Evolutionary conservation across 306 rosid genomes (phyloP).

Genomic region (Glycine soja): DNA sequence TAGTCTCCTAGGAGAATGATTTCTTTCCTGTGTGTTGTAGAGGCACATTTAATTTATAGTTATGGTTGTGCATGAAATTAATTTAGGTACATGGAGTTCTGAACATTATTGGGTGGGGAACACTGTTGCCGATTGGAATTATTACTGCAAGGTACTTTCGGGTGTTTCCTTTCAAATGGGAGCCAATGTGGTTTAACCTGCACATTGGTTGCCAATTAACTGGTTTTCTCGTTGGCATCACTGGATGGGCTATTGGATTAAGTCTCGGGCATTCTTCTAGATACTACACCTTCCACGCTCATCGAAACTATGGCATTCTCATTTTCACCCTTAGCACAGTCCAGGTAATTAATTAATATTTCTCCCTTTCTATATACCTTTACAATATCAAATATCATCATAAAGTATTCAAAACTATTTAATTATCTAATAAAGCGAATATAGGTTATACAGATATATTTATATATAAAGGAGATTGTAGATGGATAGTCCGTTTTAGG

Average conservation of each 20-base stretch:
- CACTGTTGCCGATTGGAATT: conserved; percentile 70
- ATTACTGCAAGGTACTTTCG: conserved; percentile 70
- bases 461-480: no score
- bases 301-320: conserved; percentile 61
- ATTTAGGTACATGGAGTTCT: conserved; percentile 79
- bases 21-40: no score
- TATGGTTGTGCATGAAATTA: not conserved
- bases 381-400: no score
- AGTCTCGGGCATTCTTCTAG: conserved; percentile 74
- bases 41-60: no score
- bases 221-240: conserved; percentile 64
- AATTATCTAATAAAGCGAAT: no score
- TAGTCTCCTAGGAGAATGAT: no score
- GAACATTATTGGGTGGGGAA: conserved; percentile 88
- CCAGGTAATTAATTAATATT: conserved; percentile 50
- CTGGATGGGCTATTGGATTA: conserved; percentile 74
- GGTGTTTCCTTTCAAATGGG: conserved; percentile 39
- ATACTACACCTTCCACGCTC: conserved; percentile 61
- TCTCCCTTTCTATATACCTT: no score
- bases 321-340: conserved; percentile 70
- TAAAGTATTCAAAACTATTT: no score
- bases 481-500: no score
- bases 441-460: no score
- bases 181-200: conserved; percentile 5
- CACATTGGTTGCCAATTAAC: conserved; percentile 59